Percentiles rank a stretch among this genome's conserved stretches.
Conservation (phyloP, 2,329 filamentous ascomycete genomes). For the Fonsecaea erecta region DNA sequence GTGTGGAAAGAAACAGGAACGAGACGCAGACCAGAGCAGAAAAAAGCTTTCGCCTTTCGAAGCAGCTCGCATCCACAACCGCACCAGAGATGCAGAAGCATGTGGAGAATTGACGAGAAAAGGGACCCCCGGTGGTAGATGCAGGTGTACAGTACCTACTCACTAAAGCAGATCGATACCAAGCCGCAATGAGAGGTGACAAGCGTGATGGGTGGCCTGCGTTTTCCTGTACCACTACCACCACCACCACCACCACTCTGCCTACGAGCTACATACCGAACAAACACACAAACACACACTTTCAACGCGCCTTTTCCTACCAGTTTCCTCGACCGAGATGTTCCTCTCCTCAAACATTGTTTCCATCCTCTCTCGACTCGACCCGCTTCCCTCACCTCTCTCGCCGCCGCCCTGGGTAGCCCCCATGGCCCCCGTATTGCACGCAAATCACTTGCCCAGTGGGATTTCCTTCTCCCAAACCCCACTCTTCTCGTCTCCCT, state of each 20-base stretch:
- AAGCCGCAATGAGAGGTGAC: constrained; percentile 6
- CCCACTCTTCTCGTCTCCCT: constrained; percentile 6
- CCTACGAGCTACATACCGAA: no score
- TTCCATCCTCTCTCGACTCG: background rate
- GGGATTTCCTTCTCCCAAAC: background rate
- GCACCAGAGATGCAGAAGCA: background rate
- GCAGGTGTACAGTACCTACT: no score
- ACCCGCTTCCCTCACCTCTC: background rate
- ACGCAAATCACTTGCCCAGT: background rate
- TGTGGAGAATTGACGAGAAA: background rate
- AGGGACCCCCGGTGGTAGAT: background rate
- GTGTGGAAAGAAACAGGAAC: constrained; percentile 3
- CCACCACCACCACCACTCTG: background rate
- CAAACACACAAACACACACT: no score
- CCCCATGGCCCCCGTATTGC: background rate
- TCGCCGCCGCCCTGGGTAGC: no score
- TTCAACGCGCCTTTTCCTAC: background rate
- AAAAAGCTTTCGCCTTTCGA: constrained; percentile 10
- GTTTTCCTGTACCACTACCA: background rate
- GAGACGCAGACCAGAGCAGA: constrained; percentile 1
- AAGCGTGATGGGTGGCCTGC: background rate
- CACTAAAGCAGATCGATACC: constrained; percentile 12
- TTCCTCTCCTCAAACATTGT: background rate
- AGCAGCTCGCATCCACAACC: background rate
- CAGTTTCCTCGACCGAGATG: no score